Percentiles rank a stretch among this genome's conserved stretches.
Conservation (phyloP, 2,329 filamentous ascomycete species). For the Proliferodiscus dingleyae region DNA sequence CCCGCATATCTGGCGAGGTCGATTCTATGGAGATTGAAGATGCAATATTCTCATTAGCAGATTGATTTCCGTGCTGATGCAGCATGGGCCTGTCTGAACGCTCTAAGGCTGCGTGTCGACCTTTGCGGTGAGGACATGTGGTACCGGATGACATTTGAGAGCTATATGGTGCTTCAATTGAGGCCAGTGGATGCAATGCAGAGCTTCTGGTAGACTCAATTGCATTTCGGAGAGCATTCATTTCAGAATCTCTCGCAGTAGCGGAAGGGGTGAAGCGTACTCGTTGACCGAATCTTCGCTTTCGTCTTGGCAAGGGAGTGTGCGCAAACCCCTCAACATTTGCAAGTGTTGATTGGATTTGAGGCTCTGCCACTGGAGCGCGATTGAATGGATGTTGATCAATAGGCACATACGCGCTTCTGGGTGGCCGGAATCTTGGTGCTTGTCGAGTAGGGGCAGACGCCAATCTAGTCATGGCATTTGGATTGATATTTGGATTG, state of each 20-base stretch:
- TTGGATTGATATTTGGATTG: neutral
- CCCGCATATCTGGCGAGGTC: neutral
- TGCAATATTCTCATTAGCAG: constrained; percentile 3
- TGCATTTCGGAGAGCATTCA: constrained; percentile 16
- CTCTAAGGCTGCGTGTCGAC: constrained; percentile 3
- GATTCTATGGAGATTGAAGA: neutral
- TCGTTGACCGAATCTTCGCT: constrained; percentile 11
- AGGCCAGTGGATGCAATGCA: constrained; percentile 16
- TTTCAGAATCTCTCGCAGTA: constrained; percentile 22
- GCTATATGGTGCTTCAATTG: constrained; percentile 1
- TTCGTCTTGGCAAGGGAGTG: constrained; percentile 1
- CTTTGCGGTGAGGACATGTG: constrained; percentile 13
- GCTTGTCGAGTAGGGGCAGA: constrained; percentile 14
- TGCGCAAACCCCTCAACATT: too few species aligned
- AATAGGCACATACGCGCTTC: constrained; percentile 28
- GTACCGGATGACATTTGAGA: neutral
- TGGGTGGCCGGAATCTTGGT: constrained; percentile 28
- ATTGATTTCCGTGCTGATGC: neutral
- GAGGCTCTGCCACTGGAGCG: constrained; percentile 17
- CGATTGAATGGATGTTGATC: constrained; percentile 28
- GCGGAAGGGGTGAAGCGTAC: constrained; percentile 25
- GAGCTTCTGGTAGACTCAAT: constrained; percentile 13
- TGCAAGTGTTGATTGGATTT: neutral
- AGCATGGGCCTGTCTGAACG: neutral
- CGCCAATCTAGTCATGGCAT: constrained; percentile 2